Conservation (phyloP, 768 basidiomycete species). For the Serendipita indica region DNA sequence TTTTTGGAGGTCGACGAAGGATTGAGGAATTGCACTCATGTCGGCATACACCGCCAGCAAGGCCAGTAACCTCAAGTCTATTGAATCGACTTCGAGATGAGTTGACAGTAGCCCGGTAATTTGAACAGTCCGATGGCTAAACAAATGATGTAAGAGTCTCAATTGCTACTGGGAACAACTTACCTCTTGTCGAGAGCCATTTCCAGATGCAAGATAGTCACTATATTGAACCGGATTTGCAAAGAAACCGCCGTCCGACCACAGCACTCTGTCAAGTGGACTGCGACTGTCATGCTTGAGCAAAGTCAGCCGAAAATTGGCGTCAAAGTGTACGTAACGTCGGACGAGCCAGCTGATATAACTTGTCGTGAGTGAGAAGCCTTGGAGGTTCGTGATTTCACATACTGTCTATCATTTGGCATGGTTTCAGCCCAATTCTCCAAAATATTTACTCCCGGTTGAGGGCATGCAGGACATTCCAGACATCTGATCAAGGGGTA, state of each 20-base stretch:
- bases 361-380: not conserved
- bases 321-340: not conserved
- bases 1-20: not conserved
- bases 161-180: not conserved
- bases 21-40: not conserved
- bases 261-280: not conserved
- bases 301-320: not conserved
- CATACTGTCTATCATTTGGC: not conserved
- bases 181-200: not conserved
- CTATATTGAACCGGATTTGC: not conserved
- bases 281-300: not conserved
- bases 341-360: not conserved
- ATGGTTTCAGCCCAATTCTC: not conserved
- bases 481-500: too few relatives aligned
- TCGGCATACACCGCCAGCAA: slow-evolving; percentile 1
- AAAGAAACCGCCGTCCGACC: not conserved
- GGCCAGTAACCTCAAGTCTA: not conserved
- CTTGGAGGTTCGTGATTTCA: not conserved
- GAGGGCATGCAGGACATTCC: not conserved
- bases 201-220: not conserved
- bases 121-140: not conserved
- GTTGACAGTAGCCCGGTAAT: not conserved
- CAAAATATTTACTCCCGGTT: not conserved
- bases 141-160: not conserved
- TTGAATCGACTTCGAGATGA: not conserved